Evolutionary conservation across 441 rosid genomes (phyloP), one percentile per base, ranked within the genome.

Genomic region (Euphorbia schlechtendalii): DNA sequence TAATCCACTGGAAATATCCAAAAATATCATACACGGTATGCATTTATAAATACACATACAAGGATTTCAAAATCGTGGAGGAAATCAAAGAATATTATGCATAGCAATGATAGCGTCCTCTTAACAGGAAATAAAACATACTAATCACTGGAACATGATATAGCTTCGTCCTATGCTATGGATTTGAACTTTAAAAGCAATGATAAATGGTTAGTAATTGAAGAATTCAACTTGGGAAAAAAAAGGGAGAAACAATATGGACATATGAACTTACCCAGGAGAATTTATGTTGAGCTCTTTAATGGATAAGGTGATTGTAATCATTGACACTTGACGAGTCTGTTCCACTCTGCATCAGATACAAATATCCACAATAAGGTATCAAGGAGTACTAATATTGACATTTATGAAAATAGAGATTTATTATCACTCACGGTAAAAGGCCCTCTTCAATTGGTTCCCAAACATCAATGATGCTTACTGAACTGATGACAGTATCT

Each of bases 381-480:
- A 52, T 18, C 45, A 52, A 27, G 41, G 32, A 40, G 41, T 41
- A 12, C 4, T 51, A 12, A 59, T 34, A 61, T 1, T 53, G 24
- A 18, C 32, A 59, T 30, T 30, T 40, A 54, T 4, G 24, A 8
- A 24, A 20, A 57, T 25, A 32, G 8, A 24, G 3, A 10, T 46
- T 27, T 60, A 22, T 12, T 49, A 64, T 59, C 45, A 76, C 92
- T 73, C 66, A 90, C 96, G 96, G 92, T 56, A 83, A 69, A 76
- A 92, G 94, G 43, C 98, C 98, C 81, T 92, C 97, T 78, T 92
- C 97, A 8, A 78, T 79, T 67, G 97, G 97, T 79, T 92, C 98
- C 96, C 96, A 92, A 38, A 82, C 84, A 79, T 88, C 96, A 61
- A 87, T 90, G 68, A 90, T 85, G 80, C 97, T 85, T 67, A 82